Base-by-base conservation (phyloP, 2,329 filamentous ascomycete species). In the Aspergillus cejpii region DNA sequence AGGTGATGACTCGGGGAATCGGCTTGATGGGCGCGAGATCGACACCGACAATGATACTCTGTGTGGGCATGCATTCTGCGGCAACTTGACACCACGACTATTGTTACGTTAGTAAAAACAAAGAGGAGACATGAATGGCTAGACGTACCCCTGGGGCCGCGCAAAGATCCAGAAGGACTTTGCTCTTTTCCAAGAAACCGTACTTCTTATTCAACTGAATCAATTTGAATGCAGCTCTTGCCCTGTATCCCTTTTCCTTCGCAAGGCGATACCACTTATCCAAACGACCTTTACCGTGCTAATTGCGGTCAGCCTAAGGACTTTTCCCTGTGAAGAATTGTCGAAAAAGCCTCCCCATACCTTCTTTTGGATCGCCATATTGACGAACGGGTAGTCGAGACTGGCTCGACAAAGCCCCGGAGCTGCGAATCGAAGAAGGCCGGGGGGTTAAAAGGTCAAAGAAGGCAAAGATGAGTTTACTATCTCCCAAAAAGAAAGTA, bases 161-260 rank as follows among this genome's bases (percentile, higher is more conserved):
- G 73, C 92, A 98, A 64, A 98, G 85, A 83, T 98, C 94, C 66
- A 98, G 77, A 50, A 96, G 75, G 60, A 97, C 92, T 74, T 87
- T 94, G 71, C 88, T 94, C 76, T 94, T 91, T 69, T 97, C 89
- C 57, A 98, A 75, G 70, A 98, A 98, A 56, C 88, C 87, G 84
- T 94, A 98, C 67, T 96, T 97, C 73, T 97, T 96, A 74, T 98
- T 98, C 60, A 98, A 75, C 68, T 98, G 91, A 57, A 98, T 91
- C 58, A 98, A 74, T 74, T 98, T 98, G 79, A 97, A 97, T 45
- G 92, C 90, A 58, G 92, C 90, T 78, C 92, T 81, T 50, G 92
- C 91, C 61, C 92, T 79, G 66, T 96, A 98, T 51, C 92, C 92
- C 70, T 96, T 97, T 68, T 98, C 92, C 71, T 98, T 98, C 50